Evolutionary conservation across 306 rosid species (phyloP).

Genomic region (Psophocarpus tetragonolobus): DNA sequence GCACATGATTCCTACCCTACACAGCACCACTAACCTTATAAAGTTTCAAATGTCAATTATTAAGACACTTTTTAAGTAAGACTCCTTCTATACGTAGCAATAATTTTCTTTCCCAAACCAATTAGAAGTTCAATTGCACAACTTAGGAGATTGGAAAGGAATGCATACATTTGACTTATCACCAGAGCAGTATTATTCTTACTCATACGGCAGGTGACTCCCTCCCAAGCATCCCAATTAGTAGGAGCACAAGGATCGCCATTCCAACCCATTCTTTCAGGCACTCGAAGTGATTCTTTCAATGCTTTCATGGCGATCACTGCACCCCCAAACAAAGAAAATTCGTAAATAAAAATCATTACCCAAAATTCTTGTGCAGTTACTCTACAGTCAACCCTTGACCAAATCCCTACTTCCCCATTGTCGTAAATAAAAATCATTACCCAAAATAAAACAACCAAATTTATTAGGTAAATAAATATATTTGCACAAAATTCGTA

Average conservation of each 20-base stretch:
- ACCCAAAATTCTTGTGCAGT: slow-evolving; percentile 7
- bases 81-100: background rate
- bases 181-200: slow-evolving; percentile 59
- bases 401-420: background rate
- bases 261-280: slow-evolving; percentile 99
- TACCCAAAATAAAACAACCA: background rate
- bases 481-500: slow-evolving; percentile 7
- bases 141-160: slow-evolving; percentile 26
- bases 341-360: background rate
- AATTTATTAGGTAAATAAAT: slow-evolving; percentile 4
- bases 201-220: slow-evolving; percentile 79
- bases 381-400: slow-evolving; percentile 12
- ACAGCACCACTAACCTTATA: slow-evolving; percentile 8
- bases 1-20: slow-evolving; percentile 26
- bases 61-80: slow-evolving; percentile 20
- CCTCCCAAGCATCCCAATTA: slow-evolving; percentile 98
- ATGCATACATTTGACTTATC: slow-evolving; percentile 82
- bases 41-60: slow-evolving; percentile 27
- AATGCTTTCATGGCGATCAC: slow-evolving; percentile 80
- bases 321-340: slow-evolving; percentile 33
- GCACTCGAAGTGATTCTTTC: slow-evolving; percentile 83
- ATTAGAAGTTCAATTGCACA: slow-evolving; percentile 15
- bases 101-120: slow-evolving; percentile 25
- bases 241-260: slow-evolving; percentile 99
- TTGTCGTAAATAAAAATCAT: background rate